Conservation (phyloP, 139 green algal species). For the Closterium sp. region DNA sequence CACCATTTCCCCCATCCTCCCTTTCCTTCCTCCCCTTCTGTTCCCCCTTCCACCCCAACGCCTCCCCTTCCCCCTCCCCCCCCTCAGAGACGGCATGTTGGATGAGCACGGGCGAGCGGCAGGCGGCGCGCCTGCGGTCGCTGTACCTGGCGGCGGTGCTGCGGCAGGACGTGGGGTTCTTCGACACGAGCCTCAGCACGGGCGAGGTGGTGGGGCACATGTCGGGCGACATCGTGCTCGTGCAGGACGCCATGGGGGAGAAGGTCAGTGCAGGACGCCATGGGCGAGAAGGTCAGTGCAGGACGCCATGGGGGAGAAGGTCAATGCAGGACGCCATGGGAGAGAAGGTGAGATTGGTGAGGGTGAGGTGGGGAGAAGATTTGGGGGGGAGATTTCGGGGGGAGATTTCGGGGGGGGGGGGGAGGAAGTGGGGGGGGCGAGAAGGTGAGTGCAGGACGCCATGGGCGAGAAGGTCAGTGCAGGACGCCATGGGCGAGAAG, state of each 20-base stretch:
- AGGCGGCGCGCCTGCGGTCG: not conserved
- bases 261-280: conserved; percentile 6
- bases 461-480: no score
- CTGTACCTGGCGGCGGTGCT: conserved; percentile 58
- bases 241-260: conserved; percentile 41
- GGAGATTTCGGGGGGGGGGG: no score
- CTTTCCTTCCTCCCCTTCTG: not conserved
- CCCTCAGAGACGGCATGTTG: conserved; percentile 13
- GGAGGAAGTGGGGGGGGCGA: no score
- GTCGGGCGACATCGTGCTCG: conserved; percentile 10
- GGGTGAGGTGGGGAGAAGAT: no score
- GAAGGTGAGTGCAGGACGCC: no score
- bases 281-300: no score
- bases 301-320: no score
- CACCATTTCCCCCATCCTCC: not conserved
- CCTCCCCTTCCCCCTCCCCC: not conserved
- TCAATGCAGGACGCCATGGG: no score
- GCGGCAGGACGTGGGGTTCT: conserved; percentile 80
- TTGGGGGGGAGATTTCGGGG: no score
- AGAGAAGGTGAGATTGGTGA: no score
- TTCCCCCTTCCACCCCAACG: not conserved
- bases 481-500: no score
- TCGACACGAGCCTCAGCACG: conserved; percentile 59
- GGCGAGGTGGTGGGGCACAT: conserved; percentile 30
- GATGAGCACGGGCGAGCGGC: conserved; percentile 33